Evolutionary conservation across 306 rosid genomes (phyloP).

Genomic region (Urtica urens): DNA sequence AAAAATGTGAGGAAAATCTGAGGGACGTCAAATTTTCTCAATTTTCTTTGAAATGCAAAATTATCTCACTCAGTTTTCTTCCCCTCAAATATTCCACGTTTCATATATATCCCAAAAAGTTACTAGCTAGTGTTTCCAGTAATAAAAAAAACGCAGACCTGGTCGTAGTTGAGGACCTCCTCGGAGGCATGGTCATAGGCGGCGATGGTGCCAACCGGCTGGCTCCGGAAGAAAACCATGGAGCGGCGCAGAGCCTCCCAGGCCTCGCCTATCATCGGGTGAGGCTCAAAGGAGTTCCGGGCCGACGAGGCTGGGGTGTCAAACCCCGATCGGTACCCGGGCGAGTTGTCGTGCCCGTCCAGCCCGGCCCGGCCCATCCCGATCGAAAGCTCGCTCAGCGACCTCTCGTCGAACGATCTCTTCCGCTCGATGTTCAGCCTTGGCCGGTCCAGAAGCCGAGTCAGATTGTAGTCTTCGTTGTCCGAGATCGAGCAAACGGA

Average conservation of each 20-base stretch:
- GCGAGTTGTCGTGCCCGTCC: slow-evolving; percentile 61
- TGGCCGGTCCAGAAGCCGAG: slow-evolving; percentile 62
- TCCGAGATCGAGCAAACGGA: slow-evolving; percentile 71
- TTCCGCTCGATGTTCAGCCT: slow-evolving; percentile 70
- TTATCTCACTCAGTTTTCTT: no score
- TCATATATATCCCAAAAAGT: no score
- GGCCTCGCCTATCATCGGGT: slow-evolving; percentile 88
- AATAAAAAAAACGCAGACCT: no score
- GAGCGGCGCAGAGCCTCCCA: slow-evolving; percentile 84
- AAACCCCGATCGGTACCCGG: slow-evolving; percentile 73
- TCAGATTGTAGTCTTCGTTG: slow-evolving; percentile 67
- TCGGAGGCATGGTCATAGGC: slow-evolving; percentile 75
- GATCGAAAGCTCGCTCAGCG: slow-evolving; percentile 68
- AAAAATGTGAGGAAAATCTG: no score
- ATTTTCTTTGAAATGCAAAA: no score
- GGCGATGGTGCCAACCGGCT: slow-evolving; percentile 84
- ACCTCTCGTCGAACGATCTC: slow-evolving; percentile 89
- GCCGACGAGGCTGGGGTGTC: slow-evolving; percentile 67
- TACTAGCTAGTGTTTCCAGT: no score
- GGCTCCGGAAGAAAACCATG: slow-evolving; percentile 52
- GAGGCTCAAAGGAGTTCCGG: slow-evolving; percentile 88
- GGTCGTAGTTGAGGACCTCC: slow-evolving; percentile 86
- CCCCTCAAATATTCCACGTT: no score
- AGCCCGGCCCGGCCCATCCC: slow-evolving; percentile 42
- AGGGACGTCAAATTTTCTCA: no score